Evolutionary conservation across 192 early-diverging fungal genomes (phyloP).

Genomic region (Rhizoclosmatium sp.): DNA sequence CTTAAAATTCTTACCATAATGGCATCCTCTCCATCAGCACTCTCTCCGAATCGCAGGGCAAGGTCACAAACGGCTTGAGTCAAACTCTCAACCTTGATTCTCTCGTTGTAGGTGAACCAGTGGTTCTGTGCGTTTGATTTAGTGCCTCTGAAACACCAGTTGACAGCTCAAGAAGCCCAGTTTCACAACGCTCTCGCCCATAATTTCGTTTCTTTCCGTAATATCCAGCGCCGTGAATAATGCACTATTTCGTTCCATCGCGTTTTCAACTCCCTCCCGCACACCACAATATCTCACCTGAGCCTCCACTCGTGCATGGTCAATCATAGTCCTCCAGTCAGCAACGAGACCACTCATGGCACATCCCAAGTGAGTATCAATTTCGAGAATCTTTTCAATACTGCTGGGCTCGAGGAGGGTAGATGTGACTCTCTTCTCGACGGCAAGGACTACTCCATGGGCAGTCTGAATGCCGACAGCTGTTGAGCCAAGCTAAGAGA

Average conservation of each 20-base stretch:
- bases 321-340: conserved; percentile 97
- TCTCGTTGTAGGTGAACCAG: conserved; percentile 93
- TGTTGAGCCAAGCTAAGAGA: conserved; percentile 81
- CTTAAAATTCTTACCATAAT: conserved; percentile 77
- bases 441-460: conserved; percentile 92
- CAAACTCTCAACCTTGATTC: conserved; percentile 94
- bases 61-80: conserved; percentile 98
- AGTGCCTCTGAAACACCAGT: too few species aligned
- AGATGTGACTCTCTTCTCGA: conserved; percentile 97
- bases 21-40: conserved; percentile 94
- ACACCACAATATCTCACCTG: conserved; percentile 66
- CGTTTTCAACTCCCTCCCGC: not conserved
- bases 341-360: conserved; percentile 97
- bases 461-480: conserved; percentile 97
- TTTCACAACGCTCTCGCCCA: too few species aligned
- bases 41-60: conserved; percentile 96
- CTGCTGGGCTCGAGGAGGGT: conserved; percentile 90
- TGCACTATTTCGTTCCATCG: too few species aligned
- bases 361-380: conserved; percentile 93
- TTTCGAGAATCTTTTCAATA: conserved; percentile 98
- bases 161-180: too few species aligned
- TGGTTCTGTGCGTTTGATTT: conserved; percentile 71
- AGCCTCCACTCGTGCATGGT: conserved; percentile 95
- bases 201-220: too few species aligned
- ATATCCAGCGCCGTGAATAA: too few species aligned